phyloP scores from a whole-genome alignment of 371 early-diverging fungal genomes.

The Mucor racemosus region DNA sequence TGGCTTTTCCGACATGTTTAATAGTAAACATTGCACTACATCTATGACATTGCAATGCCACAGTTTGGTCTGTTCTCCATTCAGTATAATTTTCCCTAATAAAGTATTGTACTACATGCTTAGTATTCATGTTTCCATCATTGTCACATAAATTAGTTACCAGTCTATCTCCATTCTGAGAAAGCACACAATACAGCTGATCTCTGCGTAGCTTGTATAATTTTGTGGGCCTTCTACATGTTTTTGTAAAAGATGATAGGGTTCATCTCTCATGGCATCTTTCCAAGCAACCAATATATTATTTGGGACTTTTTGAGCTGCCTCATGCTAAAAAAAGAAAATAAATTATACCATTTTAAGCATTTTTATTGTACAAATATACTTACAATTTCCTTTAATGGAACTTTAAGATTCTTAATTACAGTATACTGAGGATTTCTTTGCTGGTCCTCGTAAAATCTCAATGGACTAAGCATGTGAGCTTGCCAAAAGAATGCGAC shows the following conservation, averaged over 20 bases:
- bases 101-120: not conserved
- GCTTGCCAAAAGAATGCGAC: no score
- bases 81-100: conserved; percentile 14
- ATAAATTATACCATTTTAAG: no score
- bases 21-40: conserved; percentile 9
- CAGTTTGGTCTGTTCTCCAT: no score
- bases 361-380: no score
- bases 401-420: not conserved
- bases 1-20: conserved; percentile 20
- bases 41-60: conserved; percentile 15
- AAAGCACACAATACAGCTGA: conserved; percentile 2
- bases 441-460: conserved; percentile 21
- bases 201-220: not conserved
- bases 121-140: not conserved
- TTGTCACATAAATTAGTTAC: not conserved
- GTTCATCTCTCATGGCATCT: not conserved
- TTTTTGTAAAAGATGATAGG: not conserved
- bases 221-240: not conserved
- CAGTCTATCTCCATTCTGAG: not conserved
- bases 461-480: conserved; percentile 23
- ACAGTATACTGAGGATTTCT: not conserved
- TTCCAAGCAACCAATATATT: not conserved
- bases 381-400: conserved; percentile 11
- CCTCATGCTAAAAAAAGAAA: no score
- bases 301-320: not conserved